Evolutionary conservation across 2,329 filamentous ascomycete genomes (phyloP), one percentile per base, ranked within the genome.

Genomic region (Fusarium sp.): DNA sequence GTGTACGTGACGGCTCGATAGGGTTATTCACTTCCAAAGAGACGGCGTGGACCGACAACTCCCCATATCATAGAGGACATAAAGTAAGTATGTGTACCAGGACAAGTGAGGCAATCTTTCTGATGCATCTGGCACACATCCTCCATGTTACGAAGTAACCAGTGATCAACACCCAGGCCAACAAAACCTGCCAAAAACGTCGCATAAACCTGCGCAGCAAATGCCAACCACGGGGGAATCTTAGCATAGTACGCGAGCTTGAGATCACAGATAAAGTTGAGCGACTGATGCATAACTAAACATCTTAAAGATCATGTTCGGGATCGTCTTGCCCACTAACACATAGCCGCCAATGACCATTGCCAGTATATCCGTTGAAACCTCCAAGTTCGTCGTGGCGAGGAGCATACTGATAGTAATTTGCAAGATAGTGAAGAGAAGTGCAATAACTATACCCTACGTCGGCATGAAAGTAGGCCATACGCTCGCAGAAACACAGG

Each of bases 251-350:
- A 88, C 15, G 85, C 88, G 1, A 89, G 79, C 73, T 90, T 90
- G 67, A 90, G 81, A 68, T 90, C 87, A 69, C 87, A 83, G 5
- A 82, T 78, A 73, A 90, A 90, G 74, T 84, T 86, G 49, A 90
- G 80, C 0, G 86, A 87, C 74, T 90, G 87, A 20, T 82, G 82
- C 81, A 90, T 88, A 90, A 51, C 88, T 87, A 66, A 88, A 91
- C 63, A 87, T 90, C 76, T 91, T 91, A 82, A 92, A 92, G 75
- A 92, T 83, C 89, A 92, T 92, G 83, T 91, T 88, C 7, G 88
- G 88, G 45, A 92, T 82, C 1, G 89, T 88, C 4, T 82, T 82
- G 10, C 90, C 90, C 1, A 89, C 90, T 38, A 90, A 83, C 77
- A 90, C 88, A 75, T 92, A 91, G 2, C 90, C 90, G 55, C 88